Base-by-base conservation (phyloP, 805 yeast genomes). In the Ascoidea tarda region DNA sequence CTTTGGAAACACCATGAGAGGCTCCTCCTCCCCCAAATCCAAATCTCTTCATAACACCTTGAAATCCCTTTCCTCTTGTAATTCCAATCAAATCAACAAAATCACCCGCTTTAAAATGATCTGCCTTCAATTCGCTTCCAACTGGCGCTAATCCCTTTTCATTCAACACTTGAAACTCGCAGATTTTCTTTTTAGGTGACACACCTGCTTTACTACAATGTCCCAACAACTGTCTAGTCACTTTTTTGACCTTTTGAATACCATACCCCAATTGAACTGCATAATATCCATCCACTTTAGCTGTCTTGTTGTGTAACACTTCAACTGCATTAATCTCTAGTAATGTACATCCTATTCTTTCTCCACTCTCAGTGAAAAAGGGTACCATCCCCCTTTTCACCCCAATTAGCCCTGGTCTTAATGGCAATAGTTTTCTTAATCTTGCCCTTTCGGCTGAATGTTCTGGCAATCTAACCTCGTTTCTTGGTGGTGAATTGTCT, bases 11-110 rank as follows among this genome's bases (percentile, higher is more conserved):
- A 84, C 99, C 99, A 68, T 93, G 99, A 1, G 97, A 76, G 5
- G 97, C 97, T 47, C 80, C 78, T 67, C 86, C 78, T 75, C 99
- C 99, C 49, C 71, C 72, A 70, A 91, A 93, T 10, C 87, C 86
- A 74, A 84, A 85, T 69, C 96, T 82, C 67, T 91, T 91, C 96
- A 93, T 93, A 31, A 91, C 98, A 79, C 99, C 99, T 28, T 90
- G 87, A 66, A 88, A 88, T 8, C 99, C 99, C 69, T 93, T 93
- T 69, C 99, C 99, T 66, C 88, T 91, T 51, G 90, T 74, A 16
- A 76, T 74, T 14, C 90, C 84, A 64, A 80, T 76, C 51, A 88
- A 71, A 65, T 93, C 99, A 32, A 93, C 90, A 55, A 71, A 77
- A 66, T 88, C 93, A 33, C 97, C 98, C 16, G 71, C 73, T 53